phyloP scores from a whole-genome alignment of 2,329 filamentous ascomycete genomes.

The Bisporella sp. region DNA sequence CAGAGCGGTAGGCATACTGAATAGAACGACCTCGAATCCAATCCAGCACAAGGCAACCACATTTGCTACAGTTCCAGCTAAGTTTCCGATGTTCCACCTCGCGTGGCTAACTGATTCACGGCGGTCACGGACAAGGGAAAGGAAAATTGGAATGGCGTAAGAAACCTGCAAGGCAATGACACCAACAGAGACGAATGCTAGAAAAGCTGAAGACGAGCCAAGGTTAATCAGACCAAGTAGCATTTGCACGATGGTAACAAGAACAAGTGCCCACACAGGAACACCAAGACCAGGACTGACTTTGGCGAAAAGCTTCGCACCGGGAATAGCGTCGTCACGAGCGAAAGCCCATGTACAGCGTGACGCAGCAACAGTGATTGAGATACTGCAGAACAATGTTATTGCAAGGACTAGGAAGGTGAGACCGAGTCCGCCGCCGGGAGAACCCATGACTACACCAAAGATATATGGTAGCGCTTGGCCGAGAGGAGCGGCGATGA shows the following conservation, averaged over 20 bases:
- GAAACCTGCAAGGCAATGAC: conserved; percentile 67
- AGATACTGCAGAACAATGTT: conserved; percentile 46
- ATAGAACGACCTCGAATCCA: conserved; percentile 53
- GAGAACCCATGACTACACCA: conserved; percentile 39
- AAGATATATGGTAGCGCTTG: conserved; percentile 47
- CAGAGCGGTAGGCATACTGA: conserved; percentile 54
- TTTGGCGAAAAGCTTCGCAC: conserved; percentile 50
- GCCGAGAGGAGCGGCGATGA: conserved; percentile 36
- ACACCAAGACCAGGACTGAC: conserved; percentile 55
- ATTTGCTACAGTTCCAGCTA: conserved; percentile 56
- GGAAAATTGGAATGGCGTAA: conserved; percentile 66
- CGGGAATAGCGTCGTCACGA: conserved; percentile 60
- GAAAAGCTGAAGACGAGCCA: conserved; percentile 61
- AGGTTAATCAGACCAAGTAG: conserved; percentile 66
- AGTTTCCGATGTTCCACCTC: conserved; percentile 50
- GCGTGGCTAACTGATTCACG: conserved; percentile 42
- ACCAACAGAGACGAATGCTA: conserved; percentile 62
- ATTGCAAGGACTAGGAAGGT: conserved; percentile 43
- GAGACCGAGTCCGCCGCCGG: conserved; percentile 39
- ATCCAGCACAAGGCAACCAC: conserved; percentile 49
- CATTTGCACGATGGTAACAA: conserved; percentile 54
- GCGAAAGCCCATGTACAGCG: conserved; percentile 64
- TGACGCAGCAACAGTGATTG: conserved; percentile 43
- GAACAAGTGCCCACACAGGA: conserved; percentile 57
- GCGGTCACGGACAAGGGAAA: conserved; percentile 61